Evolutionary conservation across 345 rosid genomes (phyloP).

Genomic region (Luvunga scandens): DNA sequence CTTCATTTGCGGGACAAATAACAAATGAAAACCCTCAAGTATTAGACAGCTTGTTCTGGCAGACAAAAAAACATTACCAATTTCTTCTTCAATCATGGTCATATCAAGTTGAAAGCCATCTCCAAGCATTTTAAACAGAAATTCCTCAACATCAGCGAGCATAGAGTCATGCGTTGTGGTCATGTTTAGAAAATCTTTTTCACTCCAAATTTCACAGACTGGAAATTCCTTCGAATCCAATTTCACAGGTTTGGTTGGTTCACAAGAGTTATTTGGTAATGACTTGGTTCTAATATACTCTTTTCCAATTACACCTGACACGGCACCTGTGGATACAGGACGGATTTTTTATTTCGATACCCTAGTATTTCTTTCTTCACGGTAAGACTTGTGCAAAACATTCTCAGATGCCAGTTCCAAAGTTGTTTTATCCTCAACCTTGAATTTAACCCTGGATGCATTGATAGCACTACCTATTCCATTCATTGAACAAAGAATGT

Average conservation of each 20-base stretch:
- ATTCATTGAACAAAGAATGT: constrained; percentile 41
- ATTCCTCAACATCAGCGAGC: constrained; percentile 41
- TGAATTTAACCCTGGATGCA: constrained; percentile 7
- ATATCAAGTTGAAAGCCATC: constrained; percentile 53
- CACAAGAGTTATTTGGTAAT: constrained; percentile 19
- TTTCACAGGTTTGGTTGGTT: constrained; percentile 46
- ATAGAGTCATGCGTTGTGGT: constrained; percentile 14
- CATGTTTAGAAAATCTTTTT: constrained; percentile 17
- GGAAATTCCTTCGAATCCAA: constrained; percentile 45
- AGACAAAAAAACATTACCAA: constrained; percentile 37
- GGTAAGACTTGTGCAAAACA: constrained; percentile 13
- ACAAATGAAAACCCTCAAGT: neutral
- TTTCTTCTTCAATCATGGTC: constrained; percentile 42
- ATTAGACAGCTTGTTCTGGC: neutral
- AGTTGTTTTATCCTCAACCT: constrained; percentile 1
- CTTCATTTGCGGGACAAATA: neutral
- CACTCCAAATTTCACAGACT: constrained; percentile 34
- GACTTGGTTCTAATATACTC: constrained; percentile 36
- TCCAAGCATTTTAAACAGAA: constrained; percentile 49
- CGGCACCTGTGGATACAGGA: constrained; percentile 42
- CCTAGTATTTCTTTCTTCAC: constrained; percentile 22
- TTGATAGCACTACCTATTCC: neutral
- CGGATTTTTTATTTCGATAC: constrained; percentile 27
- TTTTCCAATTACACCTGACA: constrained; percentile 45
- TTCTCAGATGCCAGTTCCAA: constrained; percentile 3